Evolutionary conservation across 331 rosid species (phyloP).

Genomic region (Malus hybrid): DNA sequence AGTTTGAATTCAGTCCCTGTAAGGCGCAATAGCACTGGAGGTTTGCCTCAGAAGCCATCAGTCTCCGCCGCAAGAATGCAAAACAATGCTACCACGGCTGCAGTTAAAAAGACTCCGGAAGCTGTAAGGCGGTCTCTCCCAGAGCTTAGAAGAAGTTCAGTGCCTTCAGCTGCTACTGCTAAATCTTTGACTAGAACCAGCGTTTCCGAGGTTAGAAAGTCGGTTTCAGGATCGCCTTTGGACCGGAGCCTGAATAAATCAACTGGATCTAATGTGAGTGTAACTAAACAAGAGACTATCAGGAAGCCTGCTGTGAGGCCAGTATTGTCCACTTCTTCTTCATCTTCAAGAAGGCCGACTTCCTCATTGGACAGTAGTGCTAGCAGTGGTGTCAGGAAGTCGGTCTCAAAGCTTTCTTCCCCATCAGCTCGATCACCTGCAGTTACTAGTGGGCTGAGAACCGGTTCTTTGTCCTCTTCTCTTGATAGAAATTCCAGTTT

Average conservation of each 20-base stretch:
- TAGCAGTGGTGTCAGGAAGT: conserved; percentile 50
- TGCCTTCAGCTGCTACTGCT: conserved; percentile 36
- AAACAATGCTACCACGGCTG: conserved; percentile 19
- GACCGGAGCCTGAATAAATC: conserved; percentile 37
- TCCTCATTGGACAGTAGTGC: conserved; percentile 56
- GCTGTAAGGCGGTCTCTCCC: conserved; percentile 61
- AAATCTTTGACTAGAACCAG: conserved; percentile 31
- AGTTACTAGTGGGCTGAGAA: conserved; percentile 47
- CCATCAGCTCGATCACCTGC: conserved; percentile 49
- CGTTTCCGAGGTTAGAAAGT: conserved; percentile 35
- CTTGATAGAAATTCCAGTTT: not conserved
- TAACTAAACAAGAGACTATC: conserved; percentile 25
- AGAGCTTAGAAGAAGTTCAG: conserved; percentile 61
- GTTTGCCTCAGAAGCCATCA: conserved; percentile 46
- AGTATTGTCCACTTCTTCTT: conserved; percentile 33
- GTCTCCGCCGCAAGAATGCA: conserved; percentile 28
- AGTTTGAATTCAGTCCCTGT: conserved; percentile 40
- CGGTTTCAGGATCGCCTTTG: conserved; percentile 25
- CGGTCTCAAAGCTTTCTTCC: conserved; percentile 55
- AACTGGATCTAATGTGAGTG: conserved; percentile 27
- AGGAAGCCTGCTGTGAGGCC: conserved; percentile 40
- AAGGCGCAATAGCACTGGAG: conserved; percentile 76
- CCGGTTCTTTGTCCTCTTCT: conserved; percentile 52
- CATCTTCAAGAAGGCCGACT: conserved; percentile 40
- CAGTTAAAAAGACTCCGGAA: conserved; percentile 32